Evolutionary conservation across 73 alveolate genomes (phyloP).

Genomic region (Paramecium octaurelia): DNA sequence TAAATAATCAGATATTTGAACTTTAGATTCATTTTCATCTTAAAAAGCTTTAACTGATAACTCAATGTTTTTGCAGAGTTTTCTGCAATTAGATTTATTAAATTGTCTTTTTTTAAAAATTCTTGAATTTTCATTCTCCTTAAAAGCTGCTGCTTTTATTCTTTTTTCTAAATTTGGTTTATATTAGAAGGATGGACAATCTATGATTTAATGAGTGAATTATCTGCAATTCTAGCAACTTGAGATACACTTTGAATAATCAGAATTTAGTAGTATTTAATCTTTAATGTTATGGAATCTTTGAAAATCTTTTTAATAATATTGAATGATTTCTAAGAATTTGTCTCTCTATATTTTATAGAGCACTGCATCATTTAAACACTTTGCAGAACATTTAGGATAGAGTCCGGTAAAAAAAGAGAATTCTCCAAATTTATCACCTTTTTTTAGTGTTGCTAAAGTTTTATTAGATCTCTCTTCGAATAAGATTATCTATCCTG

Average conservation of each 20-base stretch:
- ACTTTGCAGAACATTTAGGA: neutral
- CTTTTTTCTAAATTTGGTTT: slow-evolving; percentile 28
- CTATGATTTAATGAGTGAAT: neutral
- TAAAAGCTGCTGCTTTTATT: neutral
- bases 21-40: neutral
- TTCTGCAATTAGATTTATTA: neutral
- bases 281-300: slow-evolving; percentile 28
- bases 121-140: neutral
- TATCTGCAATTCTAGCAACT: neutral
- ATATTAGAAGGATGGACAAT: neutral
- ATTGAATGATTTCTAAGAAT: neutral
- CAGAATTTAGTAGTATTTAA: neutral
- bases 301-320: neutral
- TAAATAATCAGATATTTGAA: neutral
- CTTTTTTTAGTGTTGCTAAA: neutral
- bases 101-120: neutral
- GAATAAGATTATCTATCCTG: neutral
- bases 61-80: neutral
- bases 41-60: neutral
- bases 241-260: neutral
- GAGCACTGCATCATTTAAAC: neutral
- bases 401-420: neutral
- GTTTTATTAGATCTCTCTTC: neutral
- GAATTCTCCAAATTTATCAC: neutral
- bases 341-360: neutral